phyloP scores from a whole-genome alignment of 805 yeast species.

The Saturnispora halmiae region DNA sequence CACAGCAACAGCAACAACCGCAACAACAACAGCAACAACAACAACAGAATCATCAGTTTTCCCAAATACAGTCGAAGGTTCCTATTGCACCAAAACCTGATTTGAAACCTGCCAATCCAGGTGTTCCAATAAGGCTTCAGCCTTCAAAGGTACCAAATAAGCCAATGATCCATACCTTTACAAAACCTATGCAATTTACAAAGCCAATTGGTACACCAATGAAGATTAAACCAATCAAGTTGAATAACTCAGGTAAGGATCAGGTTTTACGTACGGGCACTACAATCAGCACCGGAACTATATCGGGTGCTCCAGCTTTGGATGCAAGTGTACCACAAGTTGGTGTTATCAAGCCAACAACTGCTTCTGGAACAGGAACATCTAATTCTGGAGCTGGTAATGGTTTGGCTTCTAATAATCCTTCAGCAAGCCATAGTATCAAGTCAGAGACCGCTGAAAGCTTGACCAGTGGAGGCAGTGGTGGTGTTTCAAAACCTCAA shows the following conservation, averaged over 20 bases:
- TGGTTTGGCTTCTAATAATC: no score
- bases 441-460: no score
- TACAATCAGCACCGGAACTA: slow-evolving; percentile 5
- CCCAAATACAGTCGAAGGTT: background rate
- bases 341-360: no score
- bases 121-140: slow-evolving; percentile 6
- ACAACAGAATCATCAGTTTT: background rate
- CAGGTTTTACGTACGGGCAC: no score
- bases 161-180: slow-evolving; percentile 14
- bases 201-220: slow-evolving; percentile 7
- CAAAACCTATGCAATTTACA: slow-evolving; percentile 12
- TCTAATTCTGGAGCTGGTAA: no score
- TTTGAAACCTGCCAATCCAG: background rate
- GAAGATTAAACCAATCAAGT: slow-evolving; percentile 9
- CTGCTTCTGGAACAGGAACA: no score
- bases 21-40: slow-evolving; percentile 11
- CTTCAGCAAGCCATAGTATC: slow-evolving; percentile 3
- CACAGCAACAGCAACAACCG: slow-evolving; percentile 4
- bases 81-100: slow-evolving; percentile 6
- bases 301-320: slow-evolving; percentile 10
- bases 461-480: no score
- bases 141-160: slow-evolving; percentile 12
- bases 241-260: slow-evolving; percentile 5
- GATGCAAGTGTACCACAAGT: no score
- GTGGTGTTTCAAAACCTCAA: slow-evolving; percentile 3